These are phyloP conservation scores for Plasmodium cynomolgi DNA, from an alignment of 169 alveolate genomes.

Conservation along the genomic window DNA sequence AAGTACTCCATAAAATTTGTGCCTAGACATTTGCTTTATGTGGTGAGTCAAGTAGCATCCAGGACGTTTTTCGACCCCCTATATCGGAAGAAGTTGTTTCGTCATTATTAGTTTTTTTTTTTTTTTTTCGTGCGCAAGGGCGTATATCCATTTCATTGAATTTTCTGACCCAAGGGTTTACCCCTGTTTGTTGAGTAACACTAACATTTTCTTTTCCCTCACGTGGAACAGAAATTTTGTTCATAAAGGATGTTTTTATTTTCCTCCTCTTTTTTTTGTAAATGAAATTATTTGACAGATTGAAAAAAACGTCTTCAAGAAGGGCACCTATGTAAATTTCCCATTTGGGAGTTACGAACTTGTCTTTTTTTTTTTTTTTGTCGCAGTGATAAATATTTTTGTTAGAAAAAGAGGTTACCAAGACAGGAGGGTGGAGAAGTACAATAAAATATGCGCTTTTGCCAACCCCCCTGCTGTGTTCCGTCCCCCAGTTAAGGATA, in stretches of 20 bases:
- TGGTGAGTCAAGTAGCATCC: slow-evolving; percentile 70
- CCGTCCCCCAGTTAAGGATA: too few species aligned
- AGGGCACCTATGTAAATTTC: background rate
- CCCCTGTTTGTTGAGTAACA: background rate
- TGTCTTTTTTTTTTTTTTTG: background rate
- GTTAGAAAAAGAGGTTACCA: too few species aligned
- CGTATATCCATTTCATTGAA: too few species aligned
- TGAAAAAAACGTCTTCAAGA: background rate
- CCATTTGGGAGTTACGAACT: background rate
- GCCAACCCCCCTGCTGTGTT: too few species aligned
- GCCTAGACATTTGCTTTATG: slow-evolving; percentile 68
- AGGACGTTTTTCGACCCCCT: slow-evolving; percentile 62
- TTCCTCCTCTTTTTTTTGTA: background rate
- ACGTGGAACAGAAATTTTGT: background rate
- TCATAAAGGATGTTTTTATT: background rate
- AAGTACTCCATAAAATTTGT: slow-evolving; percentile 67
- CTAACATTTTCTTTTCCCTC: background rate
- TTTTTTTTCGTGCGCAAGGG: background rate
- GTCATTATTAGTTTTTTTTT: slow-evolving; percentile 19
- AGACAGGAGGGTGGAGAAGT: too few species aligned
- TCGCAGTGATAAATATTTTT: too few species aligned
- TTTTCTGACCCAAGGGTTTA: too few species aligned
- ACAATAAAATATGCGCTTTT: too few species aligned
- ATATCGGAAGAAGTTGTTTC: slow-evolving; percentile 54
- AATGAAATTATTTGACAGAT: background rate